Base-by-base conservation (phyloP, 2,329 filamentous ascomycete genomes). In the Ceratocystis ficicola region DNA sequence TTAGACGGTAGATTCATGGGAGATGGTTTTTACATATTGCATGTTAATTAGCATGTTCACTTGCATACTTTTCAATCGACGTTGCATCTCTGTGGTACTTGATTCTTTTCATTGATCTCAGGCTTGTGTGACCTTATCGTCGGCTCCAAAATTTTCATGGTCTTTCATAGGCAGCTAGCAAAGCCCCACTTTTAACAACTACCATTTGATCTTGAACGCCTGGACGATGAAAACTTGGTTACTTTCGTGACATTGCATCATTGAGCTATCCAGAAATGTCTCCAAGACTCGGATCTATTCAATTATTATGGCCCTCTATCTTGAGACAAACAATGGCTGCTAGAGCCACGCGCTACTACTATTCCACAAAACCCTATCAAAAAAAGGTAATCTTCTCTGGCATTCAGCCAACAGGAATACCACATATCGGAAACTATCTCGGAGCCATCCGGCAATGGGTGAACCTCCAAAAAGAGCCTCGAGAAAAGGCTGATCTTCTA, bases 361-460 rank as follows among this genome's bases (percentile, higher is more conserved):
- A 36, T 50, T 32, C 48, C 41, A 55, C 67, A 64, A 46, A 41
- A 68, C 36, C 69, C 79, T 65, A 48, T 12, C 44, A 48, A 32
- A 67, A 67, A 44, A 64, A 63, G 36, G 80, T 87, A 67, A 84
- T 97, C 72, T 96, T 99, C 79, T 97, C 94, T 2, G 94, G 92
- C 64, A 99, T 99, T 71, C 94, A 99, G 75, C 94, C 94, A 20
- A 99, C 94, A 0, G 94, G 93, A 44, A 82, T 95, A 28, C 94
- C 94, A 15, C 94, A 99, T 74, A 78, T 99, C 36, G 94, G 94
- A 65, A 99, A 99, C 77, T 99, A 96, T 75, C 82, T 95, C 10
- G 94, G 94, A 30, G 94, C 94, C 17, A 78, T 99, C 65, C 83
- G 85, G 63, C 85, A 90, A 79, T 99, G 94, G 94, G 87, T 88